These are phyloP conservation scores for Salvia miltiorrhiza DNA, from an alignment of 257 asterid species.

Conservation along the genomic window DNA sequence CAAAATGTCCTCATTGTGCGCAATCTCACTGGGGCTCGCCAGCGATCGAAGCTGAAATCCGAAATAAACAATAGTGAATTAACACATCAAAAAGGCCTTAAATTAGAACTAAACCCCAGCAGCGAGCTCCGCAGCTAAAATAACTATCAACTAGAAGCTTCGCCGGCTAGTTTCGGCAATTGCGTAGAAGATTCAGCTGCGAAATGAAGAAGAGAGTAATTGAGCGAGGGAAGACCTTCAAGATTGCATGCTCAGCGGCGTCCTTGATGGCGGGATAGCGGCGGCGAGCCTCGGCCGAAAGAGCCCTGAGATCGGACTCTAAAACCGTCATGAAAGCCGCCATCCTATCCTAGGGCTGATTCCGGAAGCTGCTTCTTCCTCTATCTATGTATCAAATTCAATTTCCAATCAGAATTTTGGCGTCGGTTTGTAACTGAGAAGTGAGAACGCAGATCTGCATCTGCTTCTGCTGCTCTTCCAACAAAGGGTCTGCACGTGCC, in stretches of 20 bases:
- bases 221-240: constrained; percentile 48
- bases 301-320: constrained; percentile 98
- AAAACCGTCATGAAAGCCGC: constrained; percentile 90
- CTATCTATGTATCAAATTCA: neutral
- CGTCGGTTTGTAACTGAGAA: no score
- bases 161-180: neutral
- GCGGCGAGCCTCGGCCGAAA: constrained; percentile 97
- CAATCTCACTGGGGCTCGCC: constrained; percentile 86
- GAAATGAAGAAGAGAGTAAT: neutral
- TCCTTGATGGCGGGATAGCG: constrained; percentile 94
- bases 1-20: constrained; percentile 76
- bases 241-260: constrained; percentile 96
- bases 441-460: constrained; percentile 29
- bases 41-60: constrained; percentile 76
- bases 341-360: constrained; percentile 42
- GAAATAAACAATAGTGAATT: constrained; percentile 22
- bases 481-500: constrained; percentile 21
- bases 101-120: constrained; percentile 5
- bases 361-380: neutral
- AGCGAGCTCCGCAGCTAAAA: neutral
- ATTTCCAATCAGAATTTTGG: neutral
- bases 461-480: constrained; percentile 4
- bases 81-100: neutral
- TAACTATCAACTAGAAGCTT: neutral
- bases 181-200: neutral